These are phyloP conservation scores for California macrophylla DNA, from an alignment of 441 rosid genomes.

Conservation along the genomic window DNA sequence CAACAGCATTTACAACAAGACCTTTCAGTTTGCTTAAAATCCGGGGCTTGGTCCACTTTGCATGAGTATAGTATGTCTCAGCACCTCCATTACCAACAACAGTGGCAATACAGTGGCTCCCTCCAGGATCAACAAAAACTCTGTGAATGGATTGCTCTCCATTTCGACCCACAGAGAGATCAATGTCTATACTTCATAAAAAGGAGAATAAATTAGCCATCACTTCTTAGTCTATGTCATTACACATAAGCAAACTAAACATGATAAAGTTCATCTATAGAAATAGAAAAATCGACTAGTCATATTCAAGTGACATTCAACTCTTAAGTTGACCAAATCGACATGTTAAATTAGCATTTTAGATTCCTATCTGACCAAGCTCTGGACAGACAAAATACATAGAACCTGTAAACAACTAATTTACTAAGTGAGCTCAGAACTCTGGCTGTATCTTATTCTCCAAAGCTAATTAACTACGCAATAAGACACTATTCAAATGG, in stretches of 20 bases:
- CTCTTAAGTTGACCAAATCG: background rate
- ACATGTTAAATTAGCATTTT: background rate
- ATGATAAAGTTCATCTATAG: background rate
- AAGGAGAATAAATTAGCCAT: constrained; percentile 8
- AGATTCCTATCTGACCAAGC: background rate
- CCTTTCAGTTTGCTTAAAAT: constrained; percentile 66
- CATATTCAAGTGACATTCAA: background rate
- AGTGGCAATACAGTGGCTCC: constrained; percentile 87
- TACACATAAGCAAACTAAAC: background rate
- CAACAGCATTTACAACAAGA: constrained; percentile 72
- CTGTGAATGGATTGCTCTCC: constrained; percentile 88
- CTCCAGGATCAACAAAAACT: constrained; percentile 96
- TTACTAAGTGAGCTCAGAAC: background rate
- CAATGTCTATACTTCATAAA: constrained; percentile 46
- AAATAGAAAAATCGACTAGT: background rate
- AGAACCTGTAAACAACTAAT: background rate
- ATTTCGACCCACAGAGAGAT: constrained; percentile 71
- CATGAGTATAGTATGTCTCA: constrained; percentile 83
- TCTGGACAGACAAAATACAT: background rate
- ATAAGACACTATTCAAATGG: background rate
- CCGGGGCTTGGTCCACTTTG: constrained; percentile 93
- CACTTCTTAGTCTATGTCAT: background rate
- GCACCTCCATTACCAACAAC: constrained; percentile 75
- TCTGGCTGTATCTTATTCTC: background rate
- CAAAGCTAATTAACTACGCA: background rate